Percentiles rank a stretch among this genome's conserved stretches.
phyloP scores from a whole-genome alignment of 192 early-diverging fungal species.

The Endogone sp. region DNA sequence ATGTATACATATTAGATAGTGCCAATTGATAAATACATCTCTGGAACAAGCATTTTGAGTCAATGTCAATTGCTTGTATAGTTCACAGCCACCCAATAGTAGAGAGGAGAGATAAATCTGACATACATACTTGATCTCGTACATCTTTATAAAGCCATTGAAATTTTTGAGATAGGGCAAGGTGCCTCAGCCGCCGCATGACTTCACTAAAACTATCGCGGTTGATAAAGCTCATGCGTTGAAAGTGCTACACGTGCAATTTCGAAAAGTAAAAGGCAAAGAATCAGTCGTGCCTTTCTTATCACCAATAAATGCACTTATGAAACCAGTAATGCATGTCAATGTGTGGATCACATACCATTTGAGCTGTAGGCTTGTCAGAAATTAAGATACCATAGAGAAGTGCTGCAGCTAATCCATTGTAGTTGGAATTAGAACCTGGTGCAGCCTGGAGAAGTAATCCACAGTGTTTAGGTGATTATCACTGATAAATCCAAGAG shows the following conservation, averaged over 20 bases:
- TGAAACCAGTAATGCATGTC: conserved; percentile 29
- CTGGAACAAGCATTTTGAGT: no score
- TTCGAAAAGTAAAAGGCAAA: not conserved
- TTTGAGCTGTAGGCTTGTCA: not conserved
- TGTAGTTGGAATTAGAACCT: no score
- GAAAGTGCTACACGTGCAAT: conserved; percentile 44
- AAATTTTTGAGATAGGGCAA: conserved; percentile 34
- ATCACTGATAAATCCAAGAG: no score
- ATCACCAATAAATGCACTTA: conserved; percentile 8
- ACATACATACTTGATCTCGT: conserved; percentile 28
- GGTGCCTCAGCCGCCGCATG: conserved; percentile 29
- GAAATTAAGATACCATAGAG: not conserved
- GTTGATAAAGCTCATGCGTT: conserved; percentile 54
- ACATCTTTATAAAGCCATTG: conserved; percentile 26
- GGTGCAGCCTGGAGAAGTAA: no score
- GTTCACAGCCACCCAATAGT: no score
- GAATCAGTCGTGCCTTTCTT: not conserved
- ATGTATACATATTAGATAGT: no score
- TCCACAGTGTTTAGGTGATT: no score
- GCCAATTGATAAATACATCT: no score
- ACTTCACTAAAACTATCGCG: conserved; percentile 55
- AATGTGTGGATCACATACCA: conserved; percentile 34
- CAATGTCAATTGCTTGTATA: no score
- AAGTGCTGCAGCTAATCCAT: conserved; percentile 1
- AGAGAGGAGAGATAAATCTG: no score